phyloP scores from a whole-genome alignment of 176 grass and related monocot species.

The Oryza meridionalis region DNA sequence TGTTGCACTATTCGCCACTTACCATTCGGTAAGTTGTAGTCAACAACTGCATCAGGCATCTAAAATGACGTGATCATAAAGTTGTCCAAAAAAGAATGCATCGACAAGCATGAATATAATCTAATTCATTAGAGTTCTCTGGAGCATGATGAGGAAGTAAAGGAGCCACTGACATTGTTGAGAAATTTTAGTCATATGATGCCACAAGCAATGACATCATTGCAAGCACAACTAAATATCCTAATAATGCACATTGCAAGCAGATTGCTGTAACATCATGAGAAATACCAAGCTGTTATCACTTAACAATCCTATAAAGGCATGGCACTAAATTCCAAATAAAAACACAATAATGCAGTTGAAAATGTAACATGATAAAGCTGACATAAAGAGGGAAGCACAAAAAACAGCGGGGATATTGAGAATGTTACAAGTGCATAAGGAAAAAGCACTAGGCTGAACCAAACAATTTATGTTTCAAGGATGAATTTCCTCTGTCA shows the following conservation, averaged over 20 bases:
- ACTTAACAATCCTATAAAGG: neutral
- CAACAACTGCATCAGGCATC: slow-evolving; percentile 97
- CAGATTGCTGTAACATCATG: slow-evolving; percentile 6
- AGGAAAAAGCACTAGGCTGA: neutral
- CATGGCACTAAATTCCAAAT: neutral
- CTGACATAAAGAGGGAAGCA: slow-evolving; percentile 9
- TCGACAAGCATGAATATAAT: neutral
- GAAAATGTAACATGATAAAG: neutral
- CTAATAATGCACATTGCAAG: neutral
- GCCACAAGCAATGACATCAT: neutral
- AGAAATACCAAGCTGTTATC: neutral
- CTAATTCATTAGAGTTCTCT: slow-evolving; percentile 12
- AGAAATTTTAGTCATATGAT: slow-evolving; percentile 15
- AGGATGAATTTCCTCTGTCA: neutral
- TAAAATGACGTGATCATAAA: slow-evolving; percentile 40
- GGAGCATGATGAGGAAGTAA: neutral
- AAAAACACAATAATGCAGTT: neutral
- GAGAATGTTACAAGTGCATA: neutral
- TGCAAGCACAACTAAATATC: neutral
- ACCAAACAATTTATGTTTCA: neutral
- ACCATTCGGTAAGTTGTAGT: slow-evolving; percentile 85
- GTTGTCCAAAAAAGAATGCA: slow-evolving; percentile 26
- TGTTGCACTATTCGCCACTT: slow-evolving; percentile 93
- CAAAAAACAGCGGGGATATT: neutral
- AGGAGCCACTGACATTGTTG: neutral